phyloP scores from a whole-genome alignment of 1,284 basidiomycete genomes.

The Limonomyces culmigenus region DNA sequence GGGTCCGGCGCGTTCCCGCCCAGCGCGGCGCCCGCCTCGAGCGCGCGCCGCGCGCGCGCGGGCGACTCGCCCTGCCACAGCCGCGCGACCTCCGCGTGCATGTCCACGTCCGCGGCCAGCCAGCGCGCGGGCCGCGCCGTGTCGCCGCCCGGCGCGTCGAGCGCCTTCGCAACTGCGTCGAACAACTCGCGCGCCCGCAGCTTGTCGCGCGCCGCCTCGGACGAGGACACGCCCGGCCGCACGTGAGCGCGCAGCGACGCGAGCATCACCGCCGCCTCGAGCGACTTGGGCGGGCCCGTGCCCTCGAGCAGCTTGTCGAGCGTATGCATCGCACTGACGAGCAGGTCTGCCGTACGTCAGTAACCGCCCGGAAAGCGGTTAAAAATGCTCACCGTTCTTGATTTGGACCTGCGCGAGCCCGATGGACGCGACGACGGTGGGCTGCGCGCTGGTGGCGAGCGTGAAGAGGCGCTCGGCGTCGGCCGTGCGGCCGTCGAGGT shows the following conservation, averaged over 20 bases:
- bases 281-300: conserved; percentile 40
- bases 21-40: conserved; percentile 47
- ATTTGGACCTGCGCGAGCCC: conserved; percentile 80
- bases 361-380: too few relatives aligned
- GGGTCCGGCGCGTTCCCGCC: conserved; percentile 41
- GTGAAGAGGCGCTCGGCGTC: conserved; percentile 59
- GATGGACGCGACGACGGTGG: conserved; percentile 63
- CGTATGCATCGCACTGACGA: conserved; percentile 70
- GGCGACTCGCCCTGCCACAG: conserved; percentile 73
- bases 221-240: conserved; percentile 58
- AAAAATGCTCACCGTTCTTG: conserved; percentile 55
- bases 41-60: conserved; percentile 55
- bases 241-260: conserved; percentile 73
- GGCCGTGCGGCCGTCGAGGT: conserved; percentile 40
- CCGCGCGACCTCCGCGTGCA: conserved; percentile 75
- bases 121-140: conserved; percentile 26
- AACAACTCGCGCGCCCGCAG: conserved; percentile 65
- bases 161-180: conserved; percentile 52
- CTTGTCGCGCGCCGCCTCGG: conserved; percentile 60
- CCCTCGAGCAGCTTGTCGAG: conserved; percentile 67
- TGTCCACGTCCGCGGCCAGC: conserved; percentile 61
- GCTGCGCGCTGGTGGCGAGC: conserved; percentile 54
- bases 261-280: conserved; percentile 79
- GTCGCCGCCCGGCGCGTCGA: conserved; percentile 25
- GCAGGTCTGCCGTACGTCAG: too few relatives aligned